Evolutionary conservation across 805 yeast genomes (phyloP).

Genomic region (Metschnikowia gruessii): DNA sequence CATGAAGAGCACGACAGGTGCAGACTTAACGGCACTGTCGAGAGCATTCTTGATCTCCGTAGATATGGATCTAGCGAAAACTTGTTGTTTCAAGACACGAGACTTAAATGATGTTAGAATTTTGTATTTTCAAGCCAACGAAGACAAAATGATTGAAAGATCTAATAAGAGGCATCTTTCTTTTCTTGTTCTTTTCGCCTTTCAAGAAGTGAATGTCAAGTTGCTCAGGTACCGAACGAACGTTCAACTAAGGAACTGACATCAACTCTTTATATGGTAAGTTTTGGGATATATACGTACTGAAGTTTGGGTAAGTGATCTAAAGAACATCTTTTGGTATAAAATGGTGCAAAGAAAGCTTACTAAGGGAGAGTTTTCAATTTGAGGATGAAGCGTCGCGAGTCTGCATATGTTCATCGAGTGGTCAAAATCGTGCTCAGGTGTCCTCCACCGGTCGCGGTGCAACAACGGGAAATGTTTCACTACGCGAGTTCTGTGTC

Average conservation of each 20-base stretch:
- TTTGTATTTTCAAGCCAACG: neutral
- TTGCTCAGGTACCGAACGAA: neutral
- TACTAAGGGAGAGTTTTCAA: constrained; percentile 8
- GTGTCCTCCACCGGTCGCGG: too few relatives aligned
- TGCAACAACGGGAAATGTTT: too few relatives aligned
- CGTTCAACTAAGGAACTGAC: too few relatives aligned
- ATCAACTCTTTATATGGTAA: neutral
- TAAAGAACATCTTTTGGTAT: constrained; percentile 13
- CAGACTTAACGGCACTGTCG: constrained; percentile 77
- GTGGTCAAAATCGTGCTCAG: too few relatives aligned
- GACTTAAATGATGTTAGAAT: constrained; percentile 1
- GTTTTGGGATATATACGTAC: neutral
- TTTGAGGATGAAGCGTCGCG: constrained; percentile 6
- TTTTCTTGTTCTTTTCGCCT: neutral
- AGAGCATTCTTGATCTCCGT: constrained; percentile 82
- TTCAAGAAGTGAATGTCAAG: neutral
- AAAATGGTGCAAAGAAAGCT: constrained; percentile 5
- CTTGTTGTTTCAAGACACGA: constrained; percentile 1
- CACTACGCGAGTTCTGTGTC: too few relatives aligned
- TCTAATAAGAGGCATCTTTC: too few relatives aligned
- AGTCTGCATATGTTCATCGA: constrained; percentile 1
- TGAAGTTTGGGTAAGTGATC: constrained; percentile 2
- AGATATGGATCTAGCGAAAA: constrained; percentile 50
- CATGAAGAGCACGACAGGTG: constrained; percentile 96
- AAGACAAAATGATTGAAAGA: too few relatives aligned